phyloP scores from a whole-genome alignment of 192 early-diverging fungal genomes.

The Helicostylum pulchrum region DNA sequence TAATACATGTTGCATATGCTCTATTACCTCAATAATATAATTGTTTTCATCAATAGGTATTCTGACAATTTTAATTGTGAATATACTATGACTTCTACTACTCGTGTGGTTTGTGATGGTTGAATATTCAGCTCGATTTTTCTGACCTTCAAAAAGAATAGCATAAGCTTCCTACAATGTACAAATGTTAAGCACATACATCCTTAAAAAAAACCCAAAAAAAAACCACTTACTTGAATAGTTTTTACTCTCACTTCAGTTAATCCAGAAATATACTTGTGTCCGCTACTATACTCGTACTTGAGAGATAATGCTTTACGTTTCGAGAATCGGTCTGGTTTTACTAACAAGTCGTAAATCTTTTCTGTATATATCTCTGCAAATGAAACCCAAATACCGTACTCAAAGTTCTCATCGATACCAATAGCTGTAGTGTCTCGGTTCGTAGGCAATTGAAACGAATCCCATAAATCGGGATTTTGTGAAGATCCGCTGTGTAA shows the following conservation, averaged over 20 bases:
- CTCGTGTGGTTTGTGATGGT: slow-evolving; percentile 54
- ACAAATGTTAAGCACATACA: background rate
- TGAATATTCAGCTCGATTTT: slow-evolving; percentile 55
- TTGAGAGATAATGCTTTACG: slow-evolving; percentile 35
- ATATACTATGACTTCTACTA: slow-evolving; percentile 63
- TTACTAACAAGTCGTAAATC: slow-evolving; percentile 79
- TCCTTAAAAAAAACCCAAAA: background rate
- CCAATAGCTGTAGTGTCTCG: slow-evolving; percentile 16
- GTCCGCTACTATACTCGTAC: slow-evolving; percentile 36
- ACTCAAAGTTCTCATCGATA: slow-evolving; percentile 62
- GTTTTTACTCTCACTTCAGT: slow-evolving; percentile 56
- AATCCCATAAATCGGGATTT: background rate
- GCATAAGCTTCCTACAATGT: slow-evolving; percentile 53
- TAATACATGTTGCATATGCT: slow-evolving; percentile 16
- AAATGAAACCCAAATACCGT: slow-evolving; percentile 83
- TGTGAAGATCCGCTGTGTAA: background rate
- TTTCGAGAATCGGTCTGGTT: slow-evolving; percentile 17
- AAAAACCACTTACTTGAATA: slow-evolving; percentile 15
- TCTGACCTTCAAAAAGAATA: slow-evolving; percentile 54
- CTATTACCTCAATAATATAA: slow-evolving; percentile 37
- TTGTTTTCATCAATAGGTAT: slow-evolving; percentile 43
- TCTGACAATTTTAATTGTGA: slow-evolving; percentile 64
- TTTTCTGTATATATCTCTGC: slow-evolving; percentile 87
- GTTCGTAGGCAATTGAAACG: slow-evolving; percentile 1
- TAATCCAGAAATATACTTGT: slow-evolving; percentile 61